Conservation (phyloP, 192 early-diverging fungal genomes). For the Spizellomyces sp. region DNA sequence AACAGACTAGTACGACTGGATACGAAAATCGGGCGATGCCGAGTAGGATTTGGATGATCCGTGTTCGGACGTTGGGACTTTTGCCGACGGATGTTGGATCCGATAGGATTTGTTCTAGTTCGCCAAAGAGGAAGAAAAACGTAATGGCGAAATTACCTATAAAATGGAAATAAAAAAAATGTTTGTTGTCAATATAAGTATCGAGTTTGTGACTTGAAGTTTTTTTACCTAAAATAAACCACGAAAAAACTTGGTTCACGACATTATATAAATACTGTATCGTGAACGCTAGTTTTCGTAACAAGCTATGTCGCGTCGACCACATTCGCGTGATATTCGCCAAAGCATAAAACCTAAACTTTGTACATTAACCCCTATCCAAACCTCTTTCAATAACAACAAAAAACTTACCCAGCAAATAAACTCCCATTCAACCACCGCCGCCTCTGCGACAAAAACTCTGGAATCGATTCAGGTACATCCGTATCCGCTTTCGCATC, state of each 20-base stretch:
- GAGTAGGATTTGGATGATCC: conserved; percentile 24
- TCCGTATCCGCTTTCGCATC: conserved; percentile 79
- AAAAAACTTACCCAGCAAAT: conserved; percentile 56
- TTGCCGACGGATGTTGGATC: conserved; percentile 13
- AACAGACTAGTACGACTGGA: conserved; percentile 38
- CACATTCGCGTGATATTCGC: conserved; percentile 67
- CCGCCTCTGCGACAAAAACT: conserved; percentile 57
- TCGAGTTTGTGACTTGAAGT: neutral
- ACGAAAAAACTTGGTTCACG: conserved; percentile 65
- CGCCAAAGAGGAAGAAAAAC: conserved; percentile 48
- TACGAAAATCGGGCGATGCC: conserved; percentile 32
- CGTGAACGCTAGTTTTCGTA: conserved; percentile 68
- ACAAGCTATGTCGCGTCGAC: conserved; percentile 62
- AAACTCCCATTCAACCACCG: conserved; percentile 60
- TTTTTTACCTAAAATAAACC: conserved; percentile 39
- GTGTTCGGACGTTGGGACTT: conserved; percentile 9
- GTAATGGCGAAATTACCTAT: conserved; percentile 41
- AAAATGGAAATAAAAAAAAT: too few species aligned
- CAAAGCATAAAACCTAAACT: conserved; percentile 59
- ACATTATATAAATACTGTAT: conserved; percentile 63
- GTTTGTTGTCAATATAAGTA: too few species aligned
- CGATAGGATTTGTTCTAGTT: conserved; percentile 42
- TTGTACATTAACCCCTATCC: neutral
- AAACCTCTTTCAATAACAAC: conserved; percentile 12
- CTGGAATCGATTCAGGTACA: conserved; percentile 69